Base-by-base conservation (phyloP, 2,329 filamentous ascomycete species). In the Rutstroemia sp. region DNA sequence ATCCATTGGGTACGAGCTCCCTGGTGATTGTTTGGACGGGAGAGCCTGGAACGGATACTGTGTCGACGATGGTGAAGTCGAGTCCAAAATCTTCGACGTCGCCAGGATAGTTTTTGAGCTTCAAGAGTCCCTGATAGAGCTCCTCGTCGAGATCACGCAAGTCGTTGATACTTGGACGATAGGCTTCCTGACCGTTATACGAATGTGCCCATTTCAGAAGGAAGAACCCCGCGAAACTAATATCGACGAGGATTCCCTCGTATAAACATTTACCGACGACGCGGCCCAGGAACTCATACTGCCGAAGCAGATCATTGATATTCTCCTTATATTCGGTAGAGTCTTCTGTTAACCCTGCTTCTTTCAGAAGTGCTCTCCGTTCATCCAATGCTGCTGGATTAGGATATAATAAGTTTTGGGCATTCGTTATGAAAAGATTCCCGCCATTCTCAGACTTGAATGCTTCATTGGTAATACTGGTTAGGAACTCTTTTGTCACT, bases 211-310 rank as follows among this genome's bases (percentile, higher is more conserved):
- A 99, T 70, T 97, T 96, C 58, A 96, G 81, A 6, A 99, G 80
- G 73, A 99, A 99, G 75, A 99, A 99, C 0, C 89, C 86, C 1
- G 92, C 92, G 75, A 99, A 99, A 51, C 84, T 84, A 58, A 96
- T 86, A 71, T 99, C 92, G 48, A 97, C 86, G 3, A 99, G 78
- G 46, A 99, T 97, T 0, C 92, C 92, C 73, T 99, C 94, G 68
- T 99, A 99, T 67, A 99, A 77, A 72, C 94, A 99, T 70, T 99
- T 99, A 10, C 94, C 94, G 25, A 99, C 86, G 27, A 99, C 82
- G 3, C 94, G 87, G 1, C 94, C 94, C 0, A 97, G 76, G 63
- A 99, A 99, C 67, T 97, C 92, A 68, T 90, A 97, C 14, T 85
- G 82, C 60, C 81, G 81, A 5, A 94, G 75, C 16, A 94, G 71